phyloP scores from a whole-genome alignment of 2,329 filamentous ascomycete genomes.

The Colletotrichum cordylinicola region DNA sequence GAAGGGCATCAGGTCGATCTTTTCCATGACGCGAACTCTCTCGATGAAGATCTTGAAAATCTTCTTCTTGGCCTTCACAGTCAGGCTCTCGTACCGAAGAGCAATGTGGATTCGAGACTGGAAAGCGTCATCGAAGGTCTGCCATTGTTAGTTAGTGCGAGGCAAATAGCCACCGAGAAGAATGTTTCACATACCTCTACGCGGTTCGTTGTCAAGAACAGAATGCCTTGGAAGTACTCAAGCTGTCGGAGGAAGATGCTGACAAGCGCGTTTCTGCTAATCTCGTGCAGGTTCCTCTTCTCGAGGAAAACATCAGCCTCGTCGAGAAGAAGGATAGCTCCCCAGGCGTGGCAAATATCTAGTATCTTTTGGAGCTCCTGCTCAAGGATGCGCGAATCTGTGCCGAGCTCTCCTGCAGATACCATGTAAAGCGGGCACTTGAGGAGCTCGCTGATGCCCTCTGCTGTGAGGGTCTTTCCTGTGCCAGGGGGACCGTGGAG shows the following conservation, averaged over 20 bases:
- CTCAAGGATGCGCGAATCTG: slow-evolving; percentile 76
- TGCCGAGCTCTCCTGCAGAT: slow-evolving; percentile 37
- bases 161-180: neutral
- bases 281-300: slow-evolving; percentile 81
- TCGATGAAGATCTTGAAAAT: slow-evolving; percentile 88
- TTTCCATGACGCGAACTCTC: slow-evolving; percentile 70
- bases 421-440: slow-evolving; percentile 18
- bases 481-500: slow-evolving; percentile 87
- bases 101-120: slow-evolving; percentile 88
- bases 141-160: neutral
- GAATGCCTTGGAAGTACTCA: slow-evolving; percentile 91
- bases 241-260: slow-evolving; percentile 86
- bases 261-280: slow-evolving; percentile 84
- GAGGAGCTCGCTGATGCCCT: slow-evolving; percentile 15
- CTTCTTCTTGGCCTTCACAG: slow-evolving; percentile 72
- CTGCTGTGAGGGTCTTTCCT: slow-evolving; percentile 54
- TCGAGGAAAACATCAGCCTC: slow-evolving; percentile 88
- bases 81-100: slow-evolving; percentile 78
- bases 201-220: slow-evolving; percentile 89
- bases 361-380: slow-evolving; percentile 82
- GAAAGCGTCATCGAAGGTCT: slow-evolving; percentile 89
- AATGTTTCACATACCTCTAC: slow-evolving; percentile 53
- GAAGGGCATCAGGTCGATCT: slow-evolving; percentile 63
- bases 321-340: slow-evolving; percentile 83
- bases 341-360: slow-evolving; percentile 86